These are phyloP conservation scores for Emericellopsis atlantica DNA, from an alignment of 2,329 filamentous ascomycete species.

Conservation along the genomic window DNA sequence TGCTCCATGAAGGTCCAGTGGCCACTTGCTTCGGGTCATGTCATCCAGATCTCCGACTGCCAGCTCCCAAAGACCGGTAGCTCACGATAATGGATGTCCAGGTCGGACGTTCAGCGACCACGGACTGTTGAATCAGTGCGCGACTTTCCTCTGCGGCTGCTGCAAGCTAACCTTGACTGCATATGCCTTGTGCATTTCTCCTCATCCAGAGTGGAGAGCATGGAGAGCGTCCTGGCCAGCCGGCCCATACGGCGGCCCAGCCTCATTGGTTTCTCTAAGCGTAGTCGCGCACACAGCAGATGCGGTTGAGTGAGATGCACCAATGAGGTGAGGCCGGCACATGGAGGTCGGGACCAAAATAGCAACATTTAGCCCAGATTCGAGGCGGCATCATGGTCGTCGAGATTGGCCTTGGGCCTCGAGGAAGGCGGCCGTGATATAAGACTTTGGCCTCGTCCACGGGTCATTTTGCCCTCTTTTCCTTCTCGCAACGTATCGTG, in stretches of 20 bases:
- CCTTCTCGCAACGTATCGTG: constrained; percentile 19
- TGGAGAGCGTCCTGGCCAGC: constrained; percentile 1
- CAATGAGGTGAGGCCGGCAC: constrained; percentile 1
- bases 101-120: no score
- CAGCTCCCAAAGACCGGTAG: no score
- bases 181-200: constrained; percentile 13
- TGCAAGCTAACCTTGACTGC: constrained; percentile 7
- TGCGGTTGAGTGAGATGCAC: constrained; percentile 12
- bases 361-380: constrained; percentile 5
- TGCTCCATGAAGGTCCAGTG: no score
- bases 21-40: no score
- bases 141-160: constrained; percentile 5
- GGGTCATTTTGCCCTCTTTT: constrained; percentile 26
- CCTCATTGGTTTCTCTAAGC: constrained; percentile 35
- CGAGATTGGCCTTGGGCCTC: constrained; percentile 15
- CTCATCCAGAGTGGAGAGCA: constrained; percentile 13
- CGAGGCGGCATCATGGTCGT: no score
- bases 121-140: constrained; percentile 1
- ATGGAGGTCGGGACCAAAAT: constrained; percentile 5
- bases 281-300: constrained; percentile 16
- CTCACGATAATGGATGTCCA: no score
- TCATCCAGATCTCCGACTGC: no score
- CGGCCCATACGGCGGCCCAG: constrained; percentile 14
- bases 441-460: constrained; percentile 39
- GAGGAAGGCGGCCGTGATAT: constrained; percentile 38